Evolutionary conservation across 768 basidiomycete species (phyloP).

Genomic region (Clitopilus hobsonii): DNA sequence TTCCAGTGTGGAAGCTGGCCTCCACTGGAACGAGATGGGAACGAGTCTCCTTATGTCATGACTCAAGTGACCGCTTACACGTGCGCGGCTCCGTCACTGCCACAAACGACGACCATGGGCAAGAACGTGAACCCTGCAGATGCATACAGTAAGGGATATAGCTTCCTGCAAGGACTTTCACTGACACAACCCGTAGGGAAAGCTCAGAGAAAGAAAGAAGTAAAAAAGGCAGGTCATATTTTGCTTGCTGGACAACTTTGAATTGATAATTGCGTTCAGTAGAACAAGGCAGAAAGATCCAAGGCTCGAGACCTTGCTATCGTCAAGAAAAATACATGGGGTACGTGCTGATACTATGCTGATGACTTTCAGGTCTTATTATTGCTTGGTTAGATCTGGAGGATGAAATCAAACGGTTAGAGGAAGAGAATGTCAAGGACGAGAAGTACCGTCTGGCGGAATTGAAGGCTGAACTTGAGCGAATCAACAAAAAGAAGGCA

Average conservation of each 20-base stretch:
- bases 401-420: constrained; percentile 70
- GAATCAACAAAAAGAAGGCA: constrained; percentile 82
- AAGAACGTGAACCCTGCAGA: constrained; percentile 94
- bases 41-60: constrained; percentile 25
- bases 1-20: constrained; percentile 41
- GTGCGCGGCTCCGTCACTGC: constrained; percentile 22
- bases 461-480: constrained; percentile 73
- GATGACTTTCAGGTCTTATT: background rate
- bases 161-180: background rate
- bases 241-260: constrained; percentile 4
- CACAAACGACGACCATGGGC: constrained; percentile 46
- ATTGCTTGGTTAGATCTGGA: constrained; percentile 57
- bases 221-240: constrained; percentile 73
- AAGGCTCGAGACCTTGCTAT: constrained; percentile 86
- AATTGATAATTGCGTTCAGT: constrained; percentile 34
- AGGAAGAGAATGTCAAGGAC: constrained; percentile 36
- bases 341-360: constrained; percentile 31
- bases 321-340: constrained; percentile 91
- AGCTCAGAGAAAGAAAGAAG: constrained; percentile 87
- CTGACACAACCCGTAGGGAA: constrained; percentile 56
- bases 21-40: constrained; percentile 24
- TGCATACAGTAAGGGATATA: constrained; percentile 64
- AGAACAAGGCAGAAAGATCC: constrained; percentile 86
- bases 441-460: constrained; percentile 65
- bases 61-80: constrained; percentile 27